Evolutionary conservation across 2,329 filamentous ascomycete species (phyloP), one percentile per base, ranked within the genome.

Genomic region (Ramularia collo-cygni): DNA sequence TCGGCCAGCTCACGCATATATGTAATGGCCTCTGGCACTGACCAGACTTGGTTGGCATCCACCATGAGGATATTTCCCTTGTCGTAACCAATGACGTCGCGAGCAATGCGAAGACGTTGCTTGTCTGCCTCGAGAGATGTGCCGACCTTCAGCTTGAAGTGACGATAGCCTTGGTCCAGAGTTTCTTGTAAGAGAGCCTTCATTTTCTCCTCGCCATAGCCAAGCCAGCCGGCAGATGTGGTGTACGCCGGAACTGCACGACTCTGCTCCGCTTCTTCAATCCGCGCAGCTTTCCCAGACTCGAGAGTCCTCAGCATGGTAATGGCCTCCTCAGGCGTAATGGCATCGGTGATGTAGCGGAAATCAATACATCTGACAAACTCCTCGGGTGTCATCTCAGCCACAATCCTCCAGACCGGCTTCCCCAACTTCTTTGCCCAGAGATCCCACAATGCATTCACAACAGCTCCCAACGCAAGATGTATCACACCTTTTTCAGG

Each of bases 401-500:
- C 83, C 16, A 95, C 83, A 47, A 95, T 82, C 43, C 80, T 76
- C 89, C 88, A 95, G 10, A 95, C 85, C 3, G 88, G 89, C 70
- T 95, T 94, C 50, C 76, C 74, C 26, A 92, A 76, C 2, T 75
- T 75, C 69, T 93, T 94, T 39, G 85, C 87, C 88, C 88, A 94
- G n/a, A 95, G 76, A 63, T 95, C 88, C 88, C 88, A 95, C 55
- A 94, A 73, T 12, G 87, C 88, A 62, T 95, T 95, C 54, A 59
- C 85, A 12, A 94, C 83, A 30, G 87, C 85, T 19, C 85, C 87
- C 8, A 95, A 79, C 1, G 88, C 88, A 6, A 95, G 83, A 65
- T 95, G 88, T 53, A 93, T 93, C 31, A 95, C 88, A 44, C 88
- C 88, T 67, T 95, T 95, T 58, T 95, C 88, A 0, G 88, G 88